Conservation (phyloP, 2,329 filamentous ascomycete genomes). For the Purpureocillium lavendulum region DNA sequence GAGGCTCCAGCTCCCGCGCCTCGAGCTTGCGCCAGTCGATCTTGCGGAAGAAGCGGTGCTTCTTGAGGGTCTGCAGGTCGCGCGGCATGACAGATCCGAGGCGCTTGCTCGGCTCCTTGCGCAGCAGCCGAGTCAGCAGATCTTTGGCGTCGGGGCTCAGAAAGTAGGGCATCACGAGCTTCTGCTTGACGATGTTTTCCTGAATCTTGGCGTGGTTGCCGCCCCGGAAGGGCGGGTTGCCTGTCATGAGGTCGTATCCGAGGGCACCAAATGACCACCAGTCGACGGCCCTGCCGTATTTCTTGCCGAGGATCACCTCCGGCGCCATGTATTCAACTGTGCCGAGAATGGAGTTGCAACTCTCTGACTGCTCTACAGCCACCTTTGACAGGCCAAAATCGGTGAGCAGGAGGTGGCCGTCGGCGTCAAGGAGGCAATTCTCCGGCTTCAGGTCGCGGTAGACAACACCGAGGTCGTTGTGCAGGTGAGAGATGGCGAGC, state of each 20-base stretch:
- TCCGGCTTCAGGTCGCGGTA: constrained; percentile 97
- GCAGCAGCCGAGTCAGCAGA: constrained; percentile 77
- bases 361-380: constrained; percentile 55
- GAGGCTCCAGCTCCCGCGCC: constrained; percentile 72
- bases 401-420: constrained; percentile 88
- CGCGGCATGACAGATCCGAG: constrained; percentile 84
- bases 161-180: constrained; percentile 82
- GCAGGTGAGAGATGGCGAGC: constrained; percentile 85
- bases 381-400: constrained; percentile 98
- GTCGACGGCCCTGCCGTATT: constrained; percentile 91
- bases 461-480: constrained; percentile 84
- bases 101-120: constrained; percentile 87
- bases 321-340: constrained; percentile 99
- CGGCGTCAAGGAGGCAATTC: constrained; percentile 86
- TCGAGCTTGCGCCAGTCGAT: constrained; percentile 91
- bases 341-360: constrained; percentile 83
- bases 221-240: constrained; percentile 81
- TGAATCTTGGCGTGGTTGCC: constrained; percentile 92
- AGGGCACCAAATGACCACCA: constrained; percentile 98
- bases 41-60: constrained; percentile 92
- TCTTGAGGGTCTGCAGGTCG: constrained; percentile 78
- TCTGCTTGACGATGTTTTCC: constrained; percentile 91
- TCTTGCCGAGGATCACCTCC: constrained; percentile 79
- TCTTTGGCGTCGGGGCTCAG: constrained; percentile 89
- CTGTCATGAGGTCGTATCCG: constrained; percentile 86